Evolutionary conservation across 2,329 filamentous ascomycete species (phyloP), one percentile per base, ranked within the genome.

Genomic region (Alternaria infectoria): DNA sequence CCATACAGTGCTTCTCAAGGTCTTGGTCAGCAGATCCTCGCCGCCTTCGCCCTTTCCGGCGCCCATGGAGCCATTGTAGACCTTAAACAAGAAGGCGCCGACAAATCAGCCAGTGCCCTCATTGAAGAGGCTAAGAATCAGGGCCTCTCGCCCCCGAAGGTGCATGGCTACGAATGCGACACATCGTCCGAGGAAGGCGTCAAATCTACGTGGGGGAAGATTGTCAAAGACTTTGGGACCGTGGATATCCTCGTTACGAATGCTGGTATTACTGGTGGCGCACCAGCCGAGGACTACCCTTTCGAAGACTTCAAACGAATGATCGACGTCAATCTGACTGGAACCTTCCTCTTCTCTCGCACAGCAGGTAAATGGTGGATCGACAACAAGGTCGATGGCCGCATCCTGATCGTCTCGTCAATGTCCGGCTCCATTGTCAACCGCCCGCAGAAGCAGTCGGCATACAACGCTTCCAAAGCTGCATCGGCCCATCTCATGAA

Each of bases 321-420:
- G 32, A 89, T 94, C 72, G 91, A 94, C 79, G 93, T 94, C 84
- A 95, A 94, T 85, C 82, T 93, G 40, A 93, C 88, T 9, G 92
- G 92, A 57, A 90, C 90, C 5, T 94, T 94, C 86, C 83, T 93
- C 68, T 89, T 92, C 84, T 86, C 90, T 17, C 90, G 93, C 81
- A 57, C 69, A 19, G 77, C 77, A n/a, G 81, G 72, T 11, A 73
- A 75, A 46, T 71, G 77, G 56, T 93, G 93, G 90, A 93, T 93
- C 81, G 83, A 85, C n/a, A 86, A 88, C 59, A 85, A 86, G 74
- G 89, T 89, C 81, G 88, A 89, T 12, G 91, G 91, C 45, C 90
- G 87, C 74, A 91, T 94, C 76, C 86, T 94, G 74, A 87, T 93
- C 65, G 88, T 93, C 57, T 91, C 90, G 30, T 92, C 90, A 74